Conservation (phyloP, 371 early-diverging fungal species). For the Lichtheimia ornata region DNA sequence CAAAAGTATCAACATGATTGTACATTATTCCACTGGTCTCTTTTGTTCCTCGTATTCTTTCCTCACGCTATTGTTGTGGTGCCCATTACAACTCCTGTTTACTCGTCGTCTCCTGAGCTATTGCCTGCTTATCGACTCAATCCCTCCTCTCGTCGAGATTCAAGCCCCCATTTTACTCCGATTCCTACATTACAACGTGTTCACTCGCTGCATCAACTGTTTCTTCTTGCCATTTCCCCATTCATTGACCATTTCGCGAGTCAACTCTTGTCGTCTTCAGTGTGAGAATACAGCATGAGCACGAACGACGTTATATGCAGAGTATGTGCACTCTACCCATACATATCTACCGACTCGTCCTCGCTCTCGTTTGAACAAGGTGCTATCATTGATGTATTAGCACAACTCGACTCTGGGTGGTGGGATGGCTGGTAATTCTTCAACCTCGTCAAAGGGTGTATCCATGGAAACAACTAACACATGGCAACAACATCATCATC, state of each 20-base stretch:
- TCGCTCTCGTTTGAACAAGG: slow-evolving; percentile 78
- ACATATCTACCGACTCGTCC: slow-evolving; percentile 68
- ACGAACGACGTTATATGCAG: slow-evolving; percentile 45
- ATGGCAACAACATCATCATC: not conserved
- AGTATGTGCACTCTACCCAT: slow-evolving; percentile 84
- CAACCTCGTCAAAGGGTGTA: not conserved
- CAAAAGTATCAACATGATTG: not conserved
- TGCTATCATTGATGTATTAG: slow-evolving; percentile 81
- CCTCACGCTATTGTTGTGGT: slow-evolving; percentile 5
- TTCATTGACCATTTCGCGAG: not conserved
- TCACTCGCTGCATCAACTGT: slow-evolving; percentile 2
- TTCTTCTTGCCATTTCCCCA: slow-evolving; percentile 1
- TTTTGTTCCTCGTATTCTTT: slow-evolving; percentile 1
- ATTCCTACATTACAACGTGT: slow-evolving; percentile 11
- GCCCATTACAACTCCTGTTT: slow-evolving; percentile 1
- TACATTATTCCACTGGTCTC: not conserved
- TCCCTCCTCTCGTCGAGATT: not conserved
- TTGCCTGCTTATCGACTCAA: not conserved
- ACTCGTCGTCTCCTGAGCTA: slow-evolving; percentile 3
- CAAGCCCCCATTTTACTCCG: slow-evolving; percentile 17
- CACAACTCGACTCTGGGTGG: slow-evolving; percentile 88
- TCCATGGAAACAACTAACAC: no score
- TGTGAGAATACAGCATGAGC: slow-evolving; percentile 13
- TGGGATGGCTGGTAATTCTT: slow-evolving; percentile 77
- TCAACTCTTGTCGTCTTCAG: not conserved